Evolutionary conservation across 352 stramenopile species (phyloP), one percentile per base, ranked within the genome.

Genomic region (Globisporangium nagaii): DNA sequence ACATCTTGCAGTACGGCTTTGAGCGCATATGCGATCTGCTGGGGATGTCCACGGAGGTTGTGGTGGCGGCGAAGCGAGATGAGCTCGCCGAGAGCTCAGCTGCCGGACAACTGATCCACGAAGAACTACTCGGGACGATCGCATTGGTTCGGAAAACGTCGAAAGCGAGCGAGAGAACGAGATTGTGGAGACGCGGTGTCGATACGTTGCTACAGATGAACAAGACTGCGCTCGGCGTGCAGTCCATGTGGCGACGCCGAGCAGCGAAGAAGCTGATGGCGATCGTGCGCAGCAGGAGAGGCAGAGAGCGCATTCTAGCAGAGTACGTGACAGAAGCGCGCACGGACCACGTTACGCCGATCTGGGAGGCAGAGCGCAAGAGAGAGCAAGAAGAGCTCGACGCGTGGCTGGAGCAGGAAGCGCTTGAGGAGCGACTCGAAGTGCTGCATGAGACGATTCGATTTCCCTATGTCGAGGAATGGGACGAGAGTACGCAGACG

Each of bases 241-340:
- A 93, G 45, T 65, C 58, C 3, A 61, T 78, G 32, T 88, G 78
- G 75, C 74, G 78, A n/a, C 67, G 65, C 13, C 68, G 75, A 2
- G 68, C 68, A 44, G 69, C 60, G 2, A 71, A 60, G 20, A 74
- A 71, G 27, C 46, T 88, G 42, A 58, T 88, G 36, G 60, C 51
- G 2, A 49, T 53, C 13, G 34, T 89, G 41, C 74, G 71, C 24
- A 51, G 54, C 12, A 24, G 40, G 2, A 27, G 55, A 36, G 31
- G 28, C 1, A 22, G 46, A 35, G 47, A 56, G 46, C 55, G 55
- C 10, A 24, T 56, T n/a, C 42, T 56, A 8, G 31, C 32, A 13
- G 67, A 71, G n/a, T 93, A 93, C 49, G 24, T 90, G 11, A 60
- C 65, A 2, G 79, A 90, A n/a, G 69, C 73, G n/a, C 56, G 68